A percentile compares a stretch with the other conserved stretches of the same genome.
Conservation (phyloP, 768 basidiomycete species). For the Dacryopinax spathularia region DNA sequence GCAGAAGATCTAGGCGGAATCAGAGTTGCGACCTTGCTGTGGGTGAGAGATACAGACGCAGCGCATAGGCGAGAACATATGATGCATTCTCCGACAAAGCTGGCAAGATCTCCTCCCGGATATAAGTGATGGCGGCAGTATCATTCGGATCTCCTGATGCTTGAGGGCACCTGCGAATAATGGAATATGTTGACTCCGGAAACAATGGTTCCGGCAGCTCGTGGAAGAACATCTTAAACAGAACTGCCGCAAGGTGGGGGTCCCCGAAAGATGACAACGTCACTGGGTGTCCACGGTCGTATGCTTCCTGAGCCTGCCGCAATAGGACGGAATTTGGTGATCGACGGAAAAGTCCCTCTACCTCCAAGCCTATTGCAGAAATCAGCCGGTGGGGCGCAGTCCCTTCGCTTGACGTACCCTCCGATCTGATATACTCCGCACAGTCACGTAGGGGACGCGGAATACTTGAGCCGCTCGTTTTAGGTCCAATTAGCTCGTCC, state of each 20-base stretch:
- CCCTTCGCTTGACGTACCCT: conserved; percentile 23
- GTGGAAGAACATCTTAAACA: conserved; percentile 73
- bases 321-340: conserved; percentile 58
- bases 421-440: conserved; percentile 53
- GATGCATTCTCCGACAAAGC: conserved; percentile 28
- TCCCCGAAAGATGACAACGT: conserved; percentile 63
- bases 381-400: background rate
- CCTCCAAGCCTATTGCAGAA: conserved; percentile 34
- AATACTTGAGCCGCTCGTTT: conserved; percentile 71
- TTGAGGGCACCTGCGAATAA: conserved; percentile 52
- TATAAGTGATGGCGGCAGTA: conserved; percentile 44
- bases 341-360: conserved; percentile 73
- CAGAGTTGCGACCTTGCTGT: background rate
- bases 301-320: conserved; percentile 65
- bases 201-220: conserved; percentile 72
- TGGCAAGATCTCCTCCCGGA: conserved; percentile 54
- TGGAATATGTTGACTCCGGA: conserved; percentile 49
- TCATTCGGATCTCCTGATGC: conserved; percentile 40
- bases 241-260: conserved; percentile 66
- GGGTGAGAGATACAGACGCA: conserved; percentile 36
- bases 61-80: conserved; percentile 55
- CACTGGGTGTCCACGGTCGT: conserved; percentile 75
- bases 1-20: conserved; percentile 48
- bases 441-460: conserved; percentile 67
- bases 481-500: conserved; percentile 68